A percentile compares a stretch with the other conserved stretches of the same genome.
These are phyloP conservation scores for Populus hybrid DNA, from an alignment of 441 rosid species.

Conservation along the genomic window DNA sequence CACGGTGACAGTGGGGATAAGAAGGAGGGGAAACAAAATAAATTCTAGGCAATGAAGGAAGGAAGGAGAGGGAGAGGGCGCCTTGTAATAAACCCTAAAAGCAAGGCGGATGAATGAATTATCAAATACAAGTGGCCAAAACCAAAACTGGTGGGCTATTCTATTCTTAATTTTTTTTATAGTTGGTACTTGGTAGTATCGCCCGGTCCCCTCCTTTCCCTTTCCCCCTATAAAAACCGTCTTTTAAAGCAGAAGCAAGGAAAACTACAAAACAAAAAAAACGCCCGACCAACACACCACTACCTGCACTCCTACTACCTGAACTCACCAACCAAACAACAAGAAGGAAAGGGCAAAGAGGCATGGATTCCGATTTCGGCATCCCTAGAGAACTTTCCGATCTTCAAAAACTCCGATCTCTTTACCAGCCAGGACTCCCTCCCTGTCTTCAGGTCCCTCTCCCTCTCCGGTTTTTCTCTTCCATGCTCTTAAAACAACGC, in stretches of 20 bases:
- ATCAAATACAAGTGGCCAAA: neutral
- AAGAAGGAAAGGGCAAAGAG: neutral
- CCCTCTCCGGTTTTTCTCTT: neutral
- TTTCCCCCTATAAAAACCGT: constrained; percentile 21
- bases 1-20: neutral
- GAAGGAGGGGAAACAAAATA: neutral
- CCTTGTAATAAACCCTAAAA: constrained; percentile 5
- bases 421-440: constrained; percentile 83
- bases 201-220: constrained; percentile 13
- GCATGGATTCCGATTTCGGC: constrained; percentile 96
- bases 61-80: neutral
- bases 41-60: neutral
- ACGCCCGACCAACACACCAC: neutral
- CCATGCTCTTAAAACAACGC: neutral
- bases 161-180: no score
- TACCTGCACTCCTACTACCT: neutral
- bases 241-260: neutral
- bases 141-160: constrained; percentile 5
- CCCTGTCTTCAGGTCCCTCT: constrained; percentile 86
- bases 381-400: constrained; percentile 91
- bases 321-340: neutral
- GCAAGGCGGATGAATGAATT: neutral
- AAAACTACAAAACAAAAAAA: neutral
- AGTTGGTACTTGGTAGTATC: constrained; percentile 33
- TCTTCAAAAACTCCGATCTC: constrained; percentile 83